These are phyloP conservation scores for Bruguiera sexangula DNA, from an alignment of 345 rosid species.

Conservation along the genomic window DNA sequence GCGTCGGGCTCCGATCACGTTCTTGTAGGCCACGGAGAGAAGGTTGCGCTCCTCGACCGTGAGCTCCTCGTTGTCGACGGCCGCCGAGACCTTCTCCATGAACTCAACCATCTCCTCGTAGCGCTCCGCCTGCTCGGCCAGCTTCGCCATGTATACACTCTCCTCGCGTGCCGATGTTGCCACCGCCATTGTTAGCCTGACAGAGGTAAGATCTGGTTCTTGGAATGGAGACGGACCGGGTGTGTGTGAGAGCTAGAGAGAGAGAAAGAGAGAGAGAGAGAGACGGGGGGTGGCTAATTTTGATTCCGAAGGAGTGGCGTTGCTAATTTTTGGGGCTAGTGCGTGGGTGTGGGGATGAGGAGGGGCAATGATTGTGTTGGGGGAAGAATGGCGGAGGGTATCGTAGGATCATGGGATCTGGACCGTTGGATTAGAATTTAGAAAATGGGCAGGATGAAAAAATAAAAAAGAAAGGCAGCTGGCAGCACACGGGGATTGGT, in stretches of 20 bases:
- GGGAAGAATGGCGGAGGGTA: conserved; percentile 21
- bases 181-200: conserved; percentile 34
- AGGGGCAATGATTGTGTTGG: conserved; percentile 53
- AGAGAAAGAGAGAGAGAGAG: no score
- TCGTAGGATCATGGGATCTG: conserved; percentile 23
- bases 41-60: conserved; percentile 87
- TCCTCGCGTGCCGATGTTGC: conserved; percentile 58
- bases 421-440: conserved; percentile 46
- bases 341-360: conserved; percentile 4
- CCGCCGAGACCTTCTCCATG: conserved; percentile 77
- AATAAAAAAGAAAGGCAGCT: conserved; percentile 16
- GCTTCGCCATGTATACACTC: conserved; percentile 82
- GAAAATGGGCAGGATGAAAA: not conserved
- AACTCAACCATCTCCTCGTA: conserved; percentile 95
- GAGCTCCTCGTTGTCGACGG: conserved; percentile 60
- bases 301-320: conserved; percentile 1
- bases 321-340: conserved; percentile 23
- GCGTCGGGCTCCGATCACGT: conserved; percentile 92
- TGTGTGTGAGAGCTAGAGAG: not conserved
- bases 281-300: not conserved
- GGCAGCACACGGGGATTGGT: conserved; percentile 32
- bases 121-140: conserved; percentile 93
- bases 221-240: not conserved
- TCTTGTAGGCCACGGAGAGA: conserved; percentile 93
- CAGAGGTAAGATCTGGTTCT: conserved; percentile 15